phyloP scores from a whole-genome alignment of 2,329 filamentous ascomycete genomes.

The Fonsecaea nubica region DNA sequence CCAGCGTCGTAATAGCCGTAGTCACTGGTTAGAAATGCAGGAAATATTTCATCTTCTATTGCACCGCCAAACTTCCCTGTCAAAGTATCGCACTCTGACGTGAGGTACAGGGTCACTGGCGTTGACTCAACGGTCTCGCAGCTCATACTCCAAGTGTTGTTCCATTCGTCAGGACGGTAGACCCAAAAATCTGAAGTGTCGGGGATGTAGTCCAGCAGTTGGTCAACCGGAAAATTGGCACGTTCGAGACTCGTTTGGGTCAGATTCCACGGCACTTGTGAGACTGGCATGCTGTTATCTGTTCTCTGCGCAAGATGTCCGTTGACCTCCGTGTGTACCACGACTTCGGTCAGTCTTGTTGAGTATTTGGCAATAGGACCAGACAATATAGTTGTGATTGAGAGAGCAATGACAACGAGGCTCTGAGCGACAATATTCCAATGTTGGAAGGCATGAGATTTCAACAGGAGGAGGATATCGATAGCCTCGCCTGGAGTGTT shows the following conservation, averaged over 20 bases:
- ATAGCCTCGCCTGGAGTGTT: slow-evolving; percentile 31
- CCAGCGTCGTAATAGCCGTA: slow-evolving; percentile 4
- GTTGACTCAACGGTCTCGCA: slow-evolving; percentile 22
- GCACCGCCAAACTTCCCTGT: slow-evolving; percentile 14
- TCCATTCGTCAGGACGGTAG: slow-evolving; percentile 29
- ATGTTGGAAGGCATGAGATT: slow-evolving; percentile 22
- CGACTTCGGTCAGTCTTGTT: slow-evolving; percentile 10
- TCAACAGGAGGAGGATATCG: slow-evolving; percentile 25
- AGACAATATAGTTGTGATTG: slow-evolving; percentile 22
- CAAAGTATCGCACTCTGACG: slow-evolving; percentile 20
- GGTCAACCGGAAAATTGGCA: slow-evolving; percentile 23
- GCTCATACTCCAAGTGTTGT: slow-evolving; percentile 28
- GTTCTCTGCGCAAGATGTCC: slow-evolving; percentile 20
- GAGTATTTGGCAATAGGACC: slow-evolving; percentile 31
- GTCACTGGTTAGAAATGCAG: slow-evolving; percentile 5
- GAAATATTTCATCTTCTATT: slow-evolving; percentile 6
- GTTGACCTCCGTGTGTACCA: slow-evolving; percentile 12
- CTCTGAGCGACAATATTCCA: slow-evolving; percentile 26
- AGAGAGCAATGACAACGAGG: slow-evolving; percentile 23
- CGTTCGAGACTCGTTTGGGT: slow-evolving; percentile 22
- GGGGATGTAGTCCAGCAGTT: slow-evolving; percentile 30
- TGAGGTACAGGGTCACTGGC: slow-evolving; percentile 10
- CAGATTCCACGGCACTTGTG: slow-evolving; percentile 20
- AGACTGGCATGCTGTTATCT: slow-evolving; percentile 14
- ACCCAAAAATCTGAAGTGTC: slow-evolving; percentile 21